Conservation (phyloP, 2,329 filamentous ascomycete genomes). For the Huntiella abstrusa region DNA sequence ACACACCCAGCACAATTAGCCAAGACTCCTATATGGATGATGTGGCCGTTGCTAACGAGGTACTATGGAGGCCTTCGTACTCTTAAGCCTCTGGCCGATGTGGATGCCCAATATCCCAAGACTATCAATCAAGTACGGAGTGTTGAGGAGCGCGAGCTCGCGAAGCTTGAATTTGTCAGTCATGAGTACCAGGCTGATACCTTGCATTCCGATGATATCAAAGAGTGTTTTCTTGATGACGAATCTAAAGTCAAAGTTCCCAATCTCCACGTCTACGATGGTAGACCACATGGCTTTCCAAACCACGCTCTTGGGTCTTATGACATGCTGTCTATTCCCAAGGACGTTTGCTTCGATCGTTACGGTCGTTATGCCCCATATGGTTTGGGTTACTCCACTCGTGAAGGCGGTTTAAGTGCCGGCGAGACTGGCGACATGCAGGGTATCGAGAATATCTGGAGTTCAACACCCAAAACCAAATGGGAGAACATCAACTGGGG, state of each 20-base stretch:
- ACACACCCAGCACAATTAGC: constrained; percentile 17
- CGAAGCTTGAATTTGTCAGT: background rate
- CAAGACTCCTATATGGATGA: constrained; percentile 53
- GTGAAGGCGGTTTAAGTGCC: constrained; percentile 64
- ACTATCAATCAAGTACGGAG: constrained; percentile 15
- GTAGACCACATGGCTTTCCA: constrained; percentile 68
- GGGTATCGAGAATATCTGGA: constrained; percentile 65
- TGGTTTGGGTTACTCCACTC: constrained; percentile 66
- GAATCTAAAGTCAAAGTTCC: constrained; percentile 49
- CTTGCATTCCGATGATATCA: constrained; percentile 37
- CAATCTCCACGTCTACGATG: constrained; percentile 51
- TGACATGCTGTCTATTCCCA: constrained; percentile 54
- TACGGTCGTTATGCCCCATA: constrained; percentile 80
- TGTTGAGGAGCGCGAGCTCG: background rate
- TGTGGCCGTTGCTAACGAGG: constrained; percentile 64
- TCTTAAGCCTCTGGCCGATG: constrained; percentile 45
- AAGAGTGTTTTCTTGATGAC: constrained; percentile 63
- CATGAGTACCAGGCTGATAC: constrained; percentile 29
- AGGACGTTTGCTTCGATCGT: constrained; percentile 84
- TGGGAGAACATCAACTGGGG: constrained; percentile 64
- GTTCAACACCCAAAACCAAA: constrained; percentile 50
- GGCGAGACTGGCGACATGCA: constrained; percentile 70
- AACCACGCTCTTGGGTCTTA: constrained; percentile 76
- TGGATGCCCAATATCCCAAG: constrained; percentile 64
- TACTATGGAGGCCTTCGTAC: constrained; percentile 79